These are phyloP conservation scores for Trichomonas tenax DNA, from an alignment of 208 protist genomes.

Conservation along the genomic window DNA sequence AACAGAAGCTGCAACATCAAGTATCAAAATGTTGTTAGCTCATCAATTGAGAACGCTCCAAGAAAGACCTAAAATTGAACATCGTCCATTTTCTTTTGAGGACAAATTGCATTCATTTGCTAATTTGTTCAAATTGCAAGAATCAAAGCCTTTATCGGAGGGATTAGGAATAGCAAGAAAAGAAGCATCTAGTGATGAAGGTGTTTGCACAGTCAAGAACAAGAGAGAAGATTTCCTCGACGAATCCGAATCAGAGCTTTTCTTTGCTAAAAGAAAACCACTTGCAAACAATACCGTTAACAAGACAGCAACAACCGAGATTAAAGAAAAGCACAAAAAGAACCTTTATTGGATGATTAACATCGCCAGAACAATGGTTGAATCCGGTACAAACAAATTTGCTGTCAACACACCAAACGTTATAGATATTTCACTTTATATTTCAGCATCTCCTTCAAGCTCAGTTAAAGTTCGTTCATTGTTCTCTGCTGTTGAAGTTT, in stretches of 20 bases:
- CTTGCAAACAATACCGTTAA: background rate
- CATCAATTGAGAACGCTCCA: background rate
- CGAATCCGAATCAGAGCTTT: too few relatives aligned
- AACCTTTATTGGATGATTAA: background rate
- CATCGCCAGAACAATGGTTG: background rate
- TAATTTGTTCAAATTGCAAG: background rate
- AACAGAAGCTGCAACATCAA: background rate
- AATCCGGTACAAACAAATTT: background rate
- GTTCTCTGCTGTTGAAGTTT: background rate
- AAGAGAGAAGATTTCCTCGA: too few relatives aligned
- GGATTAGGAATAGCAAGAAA: too few relatives aligned
- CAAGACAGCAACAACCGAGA: background rate
- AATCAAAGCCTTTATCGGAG: too few relatives aligned
- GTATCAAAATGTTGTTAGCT: background rate
- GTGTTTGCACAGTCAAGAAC: too few relatives aligned
- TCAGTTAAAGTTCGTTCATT: background rate
- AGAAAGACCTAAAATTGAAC: background rate
- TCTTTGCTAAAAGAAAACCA: background rate
- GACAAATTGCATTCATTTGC: background rate
- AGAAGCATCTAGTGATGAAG: too few relatives aligned
- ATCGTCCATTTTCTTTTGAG: too few relatives aligned
- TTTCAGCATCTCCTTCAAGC: background rate
- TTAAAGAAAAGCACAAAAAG: background rate
- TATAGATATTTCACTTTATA: background rate
- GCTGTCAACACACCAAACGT: background rate